A percentile compares a stretch with the other conserved stretches of the same genome.
Evolutionary conservation across 352 stramenopile species (phyloP).

Genomic region (Globisporangium barbulae): DNA sequence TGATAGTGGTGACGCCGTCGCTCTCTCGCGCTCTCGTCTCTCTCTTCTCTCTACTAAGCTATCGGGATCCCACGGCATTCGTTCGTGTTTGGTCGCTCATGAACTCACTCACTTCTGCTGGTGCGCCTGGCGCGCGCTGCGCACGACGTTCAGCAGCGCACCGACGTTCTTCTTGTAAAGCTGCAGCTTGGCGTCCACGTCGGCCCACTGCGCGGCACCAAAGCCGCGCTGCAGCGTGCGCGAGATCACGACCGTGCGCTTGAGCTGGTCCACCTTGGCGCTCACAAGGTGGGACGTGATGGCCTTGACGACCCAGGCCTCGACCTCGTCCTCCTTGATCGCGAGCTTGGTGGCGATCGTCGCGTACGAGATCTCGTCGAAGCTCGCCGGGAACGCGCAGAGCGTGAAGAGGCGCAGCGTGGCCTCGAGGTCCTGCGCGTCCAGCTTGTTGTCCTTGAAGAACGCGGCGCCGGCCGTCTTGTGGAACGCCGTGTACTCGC

Average conservation of each 20-base stretch:
- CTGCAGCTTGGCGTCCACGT: slow-evolving; percentile 86
- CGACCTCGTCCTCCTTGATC: slow-evolving; percentile 83
- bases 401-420: slow-evolving; percentile 94
- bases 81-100: background rate
- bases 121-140: slow-evolving; percentile 64
- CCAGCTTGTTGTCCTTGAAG: slow-evolving; percentile 55
- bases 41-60: slow-evolving; percentile 14
- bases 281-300: slow-evolving; percentile 89
- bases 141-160: slow-evolving; percentile 84
- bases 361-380: slow-evolving; percentile 90
- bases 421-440: slow-evolving; percentile 56
- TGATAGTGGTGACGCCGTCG: background rate
- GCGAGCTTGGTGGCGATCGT: slow-evolving; percentile 82
- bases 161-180: slow-evolving; percentile 93
- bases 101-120: slow-evolving; percentile 40
- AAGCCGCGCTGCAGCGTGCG: slow-evolving; percentile 79
- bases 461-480: slow-evolving; percentile 58
- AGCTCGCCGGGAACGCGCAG: slow-evolving; percentile 87
- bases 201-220: slow-evolving; percentile 87
- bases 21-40: slow-evolving; percentile 2
- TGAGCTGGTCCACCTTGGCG: slow-evolving; percentile 95
- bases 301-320: slow-evolving; percentile 93
- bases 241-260: slow-evolving; percentile 87
- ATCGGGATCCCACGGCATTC: slow-evolving; percentile 3
- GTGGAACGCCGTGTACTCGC: slow-evolving; percentile 86